phyloP scores from a whole-genome alignment of 805 yeast genomes.

The Cyberlindnera euphorbiiphila region DNA sequence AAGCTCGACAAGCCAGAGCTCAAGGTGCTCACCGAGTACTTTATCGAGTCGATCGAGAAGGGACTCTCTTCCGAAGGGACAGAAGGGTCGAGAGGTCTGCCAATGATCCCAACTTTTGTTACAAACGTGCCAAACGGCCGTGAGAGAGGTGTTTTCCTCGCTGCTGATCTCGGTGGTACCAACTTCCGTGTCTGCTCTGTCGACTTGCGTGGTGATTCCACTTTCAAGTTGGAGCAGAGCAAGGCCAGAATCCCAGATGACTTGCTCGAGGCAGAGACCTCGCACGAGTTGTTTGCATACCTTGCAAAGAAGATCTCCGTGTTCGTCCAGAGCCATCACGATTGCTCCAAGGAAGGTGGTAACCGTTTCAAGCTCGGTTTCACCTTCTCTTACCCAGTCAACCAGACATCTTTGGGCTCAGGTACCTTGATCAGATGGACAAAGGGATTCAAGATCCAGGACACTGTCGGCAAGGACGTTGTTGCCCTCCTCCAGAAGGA shows the following conservation, averaged over 20 bases:
- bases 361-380: conserved; percentile 71
- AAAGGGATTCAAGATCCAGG: conserved; percentile 85
- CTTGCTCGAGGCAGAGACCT: conserved; percentile 58
- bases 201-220: conserved; percentile 66
- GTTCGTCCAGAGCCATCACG: conserved; percentile 67
- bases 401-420: conserved; percentile 72
- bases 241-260: conserved; percentile 79
- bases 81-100: conserved; percentile 46
- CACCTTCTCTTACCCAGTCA: conserved; percentile 91
- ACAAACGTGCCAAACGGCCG: conserved; percentile 81
- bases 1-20: conserved; percentile 17
- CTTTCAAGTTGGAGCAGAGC: conserved; percentile 71
- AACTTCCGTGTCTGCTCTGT: conserved; percentile 94
- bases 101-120: conserved; percentile 93
- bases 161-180: conserved; percentile 96
- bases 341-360: conserved; percentile 21
- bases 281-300: conserved; percentile 66
- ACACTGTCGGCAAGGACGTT: conserved; percentile 81
- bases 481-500: conserved; percentile 68
- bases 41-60: conserved; percentile 55
- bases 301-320: conserved; percentile 65
- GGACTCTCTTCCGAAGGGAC: conserved; percentile 48
- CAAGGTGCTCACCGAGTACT: conserved; percentile 39
- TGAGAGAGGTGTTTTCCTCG: conserved; percentile 78
- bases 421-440: conserved; percentile 95